These are phyloP conservation scores for Candida mesenterica DNA, from an alignment of 1,139 yeast species.

Conservation along the genomic window DNA sequence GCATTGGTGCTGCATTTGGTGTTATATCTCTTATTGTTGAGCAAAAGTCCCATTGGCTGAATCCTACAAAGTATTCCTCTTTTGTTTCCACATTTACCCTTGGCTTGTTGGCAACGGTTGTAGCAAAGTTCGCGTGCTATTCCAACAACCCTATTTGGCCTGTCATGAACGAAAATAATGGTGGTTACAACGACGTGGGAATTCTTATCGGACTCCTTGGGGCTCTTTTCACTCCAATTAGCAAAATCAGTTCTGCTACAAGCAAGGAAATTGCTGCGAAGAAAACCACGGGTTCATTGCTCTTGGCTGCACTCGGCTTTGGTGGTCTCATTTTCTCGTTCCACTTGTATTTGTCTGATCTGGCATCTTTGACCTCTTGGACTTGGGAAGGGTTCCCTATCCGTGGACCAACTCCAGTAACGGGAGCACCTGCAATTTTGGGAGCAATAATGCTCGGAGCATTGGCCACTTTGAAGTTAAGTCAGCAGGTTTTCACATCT, in stretches of 20 bases:
- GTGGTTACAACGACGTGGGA: conserved; percentile 81
- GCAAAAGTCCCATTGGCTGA: conserved; percentile 44
- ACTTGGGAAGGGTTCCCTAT: conserved; percentile 93
- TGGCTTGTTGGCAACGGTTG: conserved; percentile 73
- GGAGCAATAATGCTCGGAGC: conserved; percentile 60
- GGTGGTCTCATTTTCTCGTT: conserved; percentile 75
- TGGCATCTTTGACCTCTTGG: conserved; percentile 86
- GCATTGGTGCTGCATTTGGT: conserved; percentile 65
- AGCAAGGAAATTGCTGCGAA: conserved; percentile 6
- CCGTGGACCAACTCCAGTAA: conserved; percentile 84
- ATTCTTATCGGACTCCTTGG: conserved; percentile 62
- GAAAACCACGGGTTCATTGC: conserved; percentile 35
- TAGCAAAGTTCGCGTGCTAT: conserved; percentile 70
- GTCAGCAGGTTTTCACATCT: conserved; percentile 19
- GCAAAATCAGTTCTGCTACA: conserved; percentile 12
- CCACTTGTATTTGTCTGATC: conserved; percentile 75
- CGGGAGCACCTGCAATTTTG: conserved; percentile 76
- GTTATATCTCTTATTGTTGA: conserved; percentile 64
- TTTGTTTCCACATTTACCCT: conserved; percentile 63
- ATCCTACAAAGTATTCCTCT: conserved; percentile 44
- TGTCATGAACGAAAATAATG: conserved; percentile 79
- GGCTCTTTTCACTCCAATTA: conserved; percentile 50
- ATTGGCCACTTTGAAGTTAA: conserved; percentile 23
- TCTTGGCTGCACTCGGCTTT: conserved; percentile 65
- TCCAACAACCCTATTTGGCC: conserved; percentile 98